Conservation (phyloP, 164 flowering plant genomes). For the Annona squamosa region DNA sequence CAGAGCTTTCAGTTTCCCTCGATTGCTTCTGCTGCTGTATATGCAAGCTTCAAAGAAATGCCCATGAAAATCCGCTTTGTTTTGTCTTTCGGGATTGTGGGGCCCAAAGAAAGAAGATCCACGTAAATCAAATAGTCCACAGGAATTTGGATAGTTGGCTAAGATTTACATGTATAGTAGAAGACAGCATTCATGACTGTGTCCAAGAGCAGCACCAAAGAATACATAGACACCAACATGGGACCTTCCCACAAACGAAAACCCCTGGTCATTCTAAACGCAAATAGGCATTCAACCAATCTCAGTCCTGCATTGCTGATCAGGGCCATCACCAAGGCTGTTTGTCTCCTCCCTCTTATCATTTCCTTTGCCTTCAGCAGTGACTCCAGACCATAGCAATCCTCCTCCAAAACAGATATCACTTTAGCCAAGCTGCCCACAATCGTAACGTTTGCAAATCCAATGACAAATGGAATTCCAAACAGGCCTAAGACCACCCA, state of each 20-base stretch:
- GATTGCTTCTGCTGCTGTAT: no score
- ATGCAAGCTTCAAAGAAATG: no score
- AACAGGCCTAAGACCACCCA: conserved; percentile 20
- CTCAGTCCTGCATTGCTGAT: conserved; percentile 25
- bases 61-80: no score
- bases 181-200: conserved; percentile 32
- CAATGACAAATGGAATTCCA: conserved; percentile 27
- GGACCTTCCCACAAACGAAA: conserved; percentile 29
- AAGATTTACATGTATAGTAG: conserved; percentile 26
- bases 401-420: conserved; percentile 25
- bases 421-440: conserved; percentile 33
- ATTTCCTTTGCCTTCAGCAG: conserved; percentile 25
- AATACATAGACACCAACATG: conserved; percentile 33
- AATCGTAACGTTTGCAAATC: conserved; percentile 31
- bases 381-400: conserved; percentile 25
- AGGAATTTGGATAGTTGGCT: background rate
- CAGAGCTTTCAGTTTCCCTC: no score
- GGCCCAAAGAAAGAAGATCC: background rate
- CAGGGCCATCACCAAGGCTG: conserved; percentile 28
- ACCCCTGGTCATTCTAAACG: conserved; percentile 26
- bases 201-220: conserved; percentile 32
- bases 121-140: background rate
- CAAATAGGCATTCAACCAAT: conserved; percentile 29
- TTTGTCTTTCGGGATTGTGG: no score
- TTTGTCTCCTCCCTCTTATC: conserved; percentile 22